Conservation (phyloP, 495 filamentous ascomycete genomes). For the Penicillium psychrofluorescens region DNA sequence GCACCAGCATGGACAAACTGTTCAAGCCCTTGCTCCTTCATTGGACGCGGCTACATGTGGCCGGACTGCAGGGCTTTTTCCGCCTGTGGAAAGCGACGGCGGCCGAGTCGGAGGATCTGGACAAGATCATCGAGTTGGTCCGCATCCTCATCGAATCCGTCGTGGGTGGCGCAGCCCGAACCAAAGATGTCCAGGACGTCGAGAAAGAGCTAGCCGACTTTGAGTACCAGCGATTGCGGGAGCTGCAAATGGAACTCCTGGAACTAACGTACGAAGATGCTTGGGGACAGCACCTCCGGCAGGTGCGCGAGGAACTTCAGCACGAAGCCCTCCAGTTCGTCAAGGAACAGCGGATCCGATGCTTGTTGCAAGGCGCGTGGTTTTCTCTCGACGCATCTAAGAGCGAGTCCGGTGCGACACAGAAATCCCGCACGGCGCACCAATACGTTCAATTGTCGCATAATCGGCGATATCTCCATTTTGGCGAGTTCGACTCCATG, state of each 20-base stretch:
- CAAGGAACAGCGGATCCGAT: slow-evolving; percentile 94
- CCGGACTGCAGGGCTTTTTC: slow-evolving; percentile 82
- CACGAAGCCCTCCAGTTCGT: slow-evolving; percentile 92
- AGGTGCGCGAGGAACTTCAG: slow-evolving; percentile 88
- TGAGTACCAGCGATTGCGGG: slow-evolving; percentile 66
- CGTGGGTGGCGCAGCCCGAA: slow-evolving; percentile 73
- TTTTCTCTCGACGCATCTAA: slow-evolving; percentile 56
- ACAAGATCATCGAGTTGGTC: slow-evolving; percentile 84
- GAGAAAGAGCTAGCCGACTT: slow-evolving; percentile 85
- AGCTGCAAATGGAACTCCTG: slow-evolving; percentile 91
- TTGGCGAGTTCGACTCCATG: slow-evolving; percentile 72
- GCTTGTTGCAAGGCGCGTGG: slow-evolving; percentile 83
- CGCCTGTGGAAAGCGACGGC: slow-evolving; percentile 86
- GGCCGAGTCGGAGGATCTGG: slow-evolving; percentile 78
- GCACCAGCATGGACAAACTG: slow-evolving; percentile 72
- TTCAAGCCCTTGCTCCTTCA: slow-evolving; percentile 87
- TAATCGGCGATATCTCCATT: slow-evolving; percentile 86
- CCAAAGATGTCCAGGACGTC: slow-evolving; percentile 79
- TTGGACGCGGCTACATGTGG: slow-evolving; percentile 92
- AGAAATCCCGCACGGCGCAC: slow-evolving; percentile 45
- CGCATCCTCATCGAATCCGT: slow-evolving; percentile 89
- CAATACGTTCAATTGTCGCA: slow-evolving; percentile 85
- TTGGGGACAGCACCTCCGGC: slow-evolving; percentile 84
- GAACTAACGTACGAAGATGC: slow-evolving; percentile 88
- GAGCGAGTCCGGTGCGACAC: slow-evolving; percentile 28